Base-by-base conservation (phyloP, 1,284 basidiomycete genomes). In the Leccinum angustisporum region DNA sequence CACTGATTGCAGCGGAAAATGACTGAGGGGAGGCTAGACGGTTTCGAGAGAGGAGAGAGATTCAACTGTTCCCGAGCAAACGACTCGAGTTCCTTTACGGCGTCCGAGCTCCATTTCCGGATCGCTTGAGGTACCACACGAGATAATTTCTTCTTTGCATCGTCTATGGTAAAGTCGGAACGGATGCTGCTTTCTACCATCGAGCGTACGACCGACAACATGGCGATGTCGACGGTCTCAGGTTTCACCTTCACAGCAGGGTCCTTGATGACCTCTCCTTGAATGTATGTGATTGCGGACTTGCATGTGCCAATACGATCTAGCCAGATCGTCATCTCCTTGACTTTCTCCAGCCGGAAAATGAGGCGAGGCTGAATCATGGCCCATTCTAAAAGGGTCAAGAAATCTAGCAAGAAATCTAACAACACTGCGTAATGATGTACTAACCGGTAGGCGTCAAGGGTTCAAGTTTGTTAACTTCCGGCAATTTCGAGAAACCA, bases 381-480 rank as follows among this genome's bases (percentile, higher is more conserved):
- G 18, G n/a, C 13, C 67, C 65, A 66, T 52, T 40, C 33, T 30
- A 30, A 30, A 30, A 30, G 27, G 27, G 27, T 30, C 27, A 43
- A 8, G 25, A 51, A 27, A 25, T 25, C 14, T n/a, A 5, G 27
- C 27, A 27, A 8, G 7, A 7, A 7, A 30, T 1, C 27, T 30
- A 30, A 30, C 7, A 30, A 30, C 27, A 30, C 27, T 30, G 6
- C 27, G 27, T 8, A 5, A 25, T 16, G 25, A 50, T 4, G 16
- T 7, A 56, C 67, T 68, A 40, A 68, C 65, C 65, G 10, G 46
- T 3, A 25, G 65, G 34, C 1, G 65, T 66, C 38, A 67, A 18
- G 5, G 58, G 56, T 14, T 67, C 58, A 0, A 43, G 38, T 31
- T 51, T 67, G 5, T 38, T 61, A 8, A 65, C 67, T 58, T 68